Base-by-base conservation (phyloP, 768 basidiomycete species). In the Rhodosporidiobolus odoratus region DNA sequence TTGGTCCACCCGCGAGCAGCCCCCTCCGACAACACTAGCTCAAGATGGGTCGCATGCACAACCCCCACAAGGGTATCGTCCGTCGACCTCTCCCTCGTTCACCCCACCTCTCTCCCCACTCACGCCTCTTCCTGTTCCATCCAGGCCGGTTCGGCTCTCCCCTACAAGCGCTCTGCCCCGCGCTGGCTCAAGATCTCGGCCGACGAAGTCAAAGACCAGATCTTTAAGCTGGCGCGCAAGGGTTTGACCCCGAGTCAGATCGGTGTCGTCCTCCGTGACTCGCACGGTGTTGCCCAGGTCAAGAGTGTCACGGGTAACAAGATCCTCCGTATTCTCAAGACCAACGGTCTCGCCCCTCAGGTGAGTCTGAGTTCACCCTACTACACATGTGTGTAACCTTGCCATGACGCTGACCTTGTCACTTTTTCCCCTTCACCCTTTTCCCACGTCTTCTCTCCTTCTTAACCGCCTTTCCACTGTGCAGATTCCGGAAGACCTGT, bases 61-160 rank as follows among this genome's bases (percentile, higher is more conserved):
- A 93, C 87, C 92, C 93, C 83, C 92, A 92, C 83, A 98, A 98
- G 92, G 95, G 94, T 86, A 96, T 98, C 85, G 90, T 92, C 82
- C 78, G 89, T 87, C 58, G 10, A 37, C 59, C 34, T 15, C 30
- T 15, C 34, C 12, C 50, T 50, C 43, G 19, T 35, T 53, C 23
- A 1, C 34, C 61, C 27, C 35, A 21, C 32, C 57, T 12, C 37
- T 34, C 41, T 9, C 12, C 3, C 13, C 54, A 10, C 58, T 27
- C 64, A 38, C 56, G 45, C 38, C 48, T 30, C 45, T 43, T 34
- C 15, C 48, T 60, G 37, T 23, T 4, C 30, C 32, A 17, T 23
- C 19, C 75, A 83, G 87, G 63, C 89, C 83, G 93, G 92, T 83
- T 96, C 95, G 80, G 93, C 95, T 76, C 90, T 98, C 79, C 95